Evolutionary conservation across 352 stramenopile species (phyloP).

Genomic region (Pythium dissimile): DNA sequence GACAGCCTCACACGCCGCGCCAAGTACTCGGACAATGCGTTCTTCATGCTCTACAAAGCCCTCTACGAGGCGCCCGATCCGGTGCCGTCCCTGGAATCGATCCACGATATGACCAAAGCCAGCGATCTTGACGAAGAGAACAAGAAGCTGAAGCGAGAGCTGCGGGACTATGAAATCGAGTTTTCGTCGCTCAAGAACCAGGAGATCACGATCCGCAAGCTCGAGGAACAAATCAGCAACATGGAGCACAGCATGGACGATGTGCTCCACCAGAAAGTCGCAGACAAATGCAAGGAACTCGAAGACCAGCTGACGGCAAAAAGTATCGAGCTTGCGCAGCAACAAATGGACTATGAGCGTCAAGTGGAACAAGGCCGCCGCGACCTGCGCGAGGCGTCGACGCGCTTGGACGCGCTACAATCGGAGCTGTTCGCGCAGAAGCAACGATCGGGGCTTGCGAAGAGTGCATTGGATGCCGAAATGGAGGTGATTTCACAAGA

Average conservation of each 20-base stretch:
- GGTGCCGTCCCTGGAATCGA: conserved; percentile 59
- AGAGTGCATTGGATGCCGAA: conserved; percentile 72
- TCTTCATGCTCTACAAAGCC: conserved; percentile 85
- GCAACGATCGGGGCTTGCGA: conserved; percentile 55
- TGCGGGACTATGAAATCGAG: conserved; percentile 93
- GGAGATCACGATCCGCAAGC: conserved; percentile 95
- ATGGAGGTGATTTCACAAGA: conserved; percentile 89
- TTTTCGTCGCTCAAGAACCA: conserved; percentile 95
- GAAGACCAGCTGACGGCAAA: conserved; percentile 67
- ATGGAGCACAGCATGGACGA: conserved; percentile 75
- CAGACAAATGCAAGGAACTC: conserved; percentile 56
- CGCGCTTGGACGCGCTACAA: conserved; percentile 85
- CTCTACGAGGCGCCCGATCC: conserved; percentile 87
- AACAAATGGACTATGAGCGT: conserved; percentile 71
- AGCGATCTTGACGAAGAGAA: conserved; percentile 90
- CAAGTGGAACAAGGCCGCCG: conserved; percentile 53
- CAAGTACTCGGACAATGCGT: conserved; percentile 89
- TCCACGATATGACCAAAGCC: conserved; percentile 51
- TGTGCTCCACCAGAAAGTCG: conserved; percentile 53
- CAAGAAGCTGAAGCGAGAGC: conserved; percentile 83
- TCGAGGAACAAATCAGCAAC: conserved; percentile 88
- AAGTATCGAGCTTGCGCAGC: conserved; percentile 71
- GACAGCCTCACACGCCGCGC: conserved; percentile 89
- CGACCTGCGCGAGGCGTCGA: conserved; percentile 63
- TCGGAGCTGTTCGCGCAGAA: conserved; percentile 91